phyloP scores from a whole-genome alignment of 495 filamentous ascomycete species.

The Talaromyces borbonicus region DNA sequence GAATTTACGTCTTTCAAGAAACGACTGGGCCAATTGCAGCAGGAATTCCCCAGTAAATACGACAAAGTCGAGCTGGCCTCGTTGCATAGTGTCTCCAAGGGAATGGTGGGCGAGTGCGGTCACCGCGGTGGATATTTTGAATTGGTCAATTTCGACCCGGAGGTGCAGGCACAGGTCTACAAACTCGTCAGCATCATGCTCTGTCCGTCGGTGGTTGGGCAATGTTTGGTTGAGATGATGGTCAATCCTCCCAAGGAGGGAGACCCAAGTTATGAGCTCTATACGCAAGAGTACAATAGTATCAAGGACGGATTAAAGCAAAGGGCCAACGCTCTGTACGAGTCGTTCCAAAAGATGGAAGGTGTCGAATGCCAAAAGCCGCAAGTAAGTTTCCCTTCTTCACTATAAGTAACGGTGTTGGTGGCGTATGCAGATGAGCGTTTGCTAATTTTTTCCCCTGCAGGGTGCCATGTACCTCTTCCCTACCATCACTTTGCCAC shows the following conservation, averaged over 20 bases:
- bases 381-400: constrained; percentile 18
- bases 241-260: constrained; percentile 84
- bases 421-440: no score
- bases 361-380: constrained; percentile 84
- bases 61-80: constrained; percentile 81
- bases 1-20: constrained; percentile 93
- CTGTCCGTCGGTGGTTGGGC: constrained; percentile 88
- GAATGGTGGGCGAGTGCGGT: constrained; percentile 96
- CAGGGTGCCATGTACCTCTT: constrained; percentile 98
- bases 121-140: constrained; percentile 98
- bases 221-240: constrained; percentile 94
- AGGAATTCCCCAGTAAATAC: constrained; percentile 61
- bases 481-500: constrained; percentile 75
- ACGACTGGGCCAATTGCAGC: constrained; percentile 73
- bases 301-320: constrained; percentile 66
- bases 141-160: constrained; percentile 74
- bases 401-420: background rate
- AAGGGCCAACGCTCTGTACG: constrained; percentile 74
- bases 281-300: constrained; percentile 70
- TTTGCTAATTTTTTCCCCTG: constrained; percentile 4
- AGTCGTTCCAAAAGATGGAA: constrained; percentile 89
- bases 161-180: constrained; percentile 89
- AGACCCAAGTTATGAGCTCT: constrained; percentile 71
- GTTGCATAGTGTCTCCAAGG: constrained; percentile 81
- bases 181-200: constrained; percentile 95